Base-by-base conservation (phyloP, 2,329 filamentous ascomycete species). In the Colletotrichum lini region DNA sequence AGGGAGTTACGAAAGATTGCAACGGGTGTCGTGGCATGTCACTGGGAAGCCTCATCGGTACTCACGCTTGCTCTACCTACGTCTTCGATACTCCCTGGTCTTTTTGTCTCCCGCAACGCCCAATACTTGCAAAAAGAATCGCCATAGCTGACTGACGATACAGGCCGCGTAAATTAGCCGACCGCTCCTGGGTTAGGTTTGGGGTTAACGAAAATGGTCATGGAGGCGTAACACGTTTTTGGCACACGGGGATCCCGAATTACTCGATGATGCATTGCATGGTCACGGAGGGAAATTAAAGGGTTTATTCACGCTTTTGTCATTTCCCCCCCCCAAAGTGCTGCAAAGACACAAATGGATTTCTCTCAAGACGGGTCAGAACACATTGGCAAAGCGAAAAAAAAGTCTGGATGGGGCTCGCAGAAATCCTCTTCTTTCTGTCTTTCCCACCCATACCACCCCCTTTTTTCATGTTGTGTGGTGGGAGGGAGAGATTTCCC, bases 141-240 rank as follows among this genome's bases (percentile, higher is more conserved):
- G 7, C 12, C 4, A 2, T 26, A 1, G 15, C 58, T 64, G 35
- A 73, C 53, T 26, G 10, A 2, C 4, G 16, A 49, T 35, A 44
- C 58, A 72, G 68, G 69, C 70, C 45, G 70, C 70, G 65, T 72
- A 72, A 72, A 65, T 67, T 54, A 66, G 40, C 54, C 65, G 60
- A 72, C 65, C 64, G 64, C 57, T 64, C 63, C 63, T 62, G 64
- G 72, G 72, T 72, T 72, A 70, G 73, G 57, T 69, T 65, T 67
- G 64, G 69, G 67, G 70, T 70, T 66, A 69, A 72, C 59, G 69
- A 72, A 72, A 67, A 71, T 72, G 73, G 63, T 60, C 57, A 72
- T 68, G 67, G 70, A 70, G 70, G 70, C 70, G 70, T 72, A 72
- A 72, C 65, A 72, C 69, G 72, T 66, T 68, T 73, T 74, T 74